Conservation (phyloP, 768 basidiomycete species). For the Nidula microcarpa region DNA sequence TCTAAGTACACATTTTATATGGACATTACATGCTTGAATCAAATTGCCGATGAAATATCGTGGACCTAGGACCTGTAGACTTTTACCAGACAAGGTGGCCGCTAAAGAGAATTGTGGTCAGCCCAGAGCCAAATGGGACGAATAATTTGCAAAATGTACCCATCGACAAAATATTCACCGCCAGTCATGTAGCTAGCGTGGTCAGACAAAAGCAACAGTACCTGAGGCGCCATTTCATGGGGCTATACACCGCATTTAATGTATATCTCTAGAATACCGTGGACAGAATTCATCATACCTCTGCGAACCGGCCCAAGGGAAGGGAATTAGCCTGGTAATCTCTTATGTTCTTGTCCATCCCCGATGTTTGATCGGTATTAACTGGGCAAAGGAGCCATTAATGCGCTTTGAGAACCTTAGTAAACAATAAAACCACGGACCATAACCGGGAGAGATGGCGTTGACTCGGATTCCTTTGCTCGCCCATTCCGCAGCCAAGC, state of each 20-base stretch:
- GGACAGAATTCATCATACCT: constrained; percentile 25
- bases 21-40: too few species aligned
- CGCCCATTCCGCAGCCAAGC: constrained; percentile 65
- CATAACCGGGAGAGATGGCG: constrained; percentile 60
- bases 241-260: constrained; percentile 31
- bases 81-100: too few species aligned
- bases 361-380: constrained; percentile 53
- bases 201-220: constrained; percentile 49
- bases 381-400: constrained; percentile 25
- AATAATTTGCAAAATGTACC: constrained; percentile 28
- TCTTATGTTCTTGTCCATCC: constrained; percentile 46
- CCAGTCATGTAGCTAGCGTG: constrained; percentile 57
- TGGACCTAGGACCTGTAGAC: too few species aligned
- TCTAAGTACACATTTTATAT: too few species aligned
- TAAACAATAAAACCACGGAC: constrained; percentile 18
- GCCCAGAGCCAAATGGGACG: too few species aligned
- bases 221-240: constrained; percentile 54
- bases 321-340: constrained; percentile 47
- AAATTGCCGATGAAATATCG: too few species aligned
- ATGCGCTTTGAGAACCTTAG: not conserved
- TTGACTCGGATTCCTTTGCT: constrained; percentile 52
- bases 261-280: not conserved
- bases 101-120: too few species aligned
- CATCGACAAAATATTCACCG: constrained; percentile 52
- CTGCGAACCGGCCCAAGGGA: constrained; percentile 54